These are phyloP conservation scores for Parietaria judaica DNA, from an alignment of 306 rosid genomes.

Conservation along the genomic window DNA sequence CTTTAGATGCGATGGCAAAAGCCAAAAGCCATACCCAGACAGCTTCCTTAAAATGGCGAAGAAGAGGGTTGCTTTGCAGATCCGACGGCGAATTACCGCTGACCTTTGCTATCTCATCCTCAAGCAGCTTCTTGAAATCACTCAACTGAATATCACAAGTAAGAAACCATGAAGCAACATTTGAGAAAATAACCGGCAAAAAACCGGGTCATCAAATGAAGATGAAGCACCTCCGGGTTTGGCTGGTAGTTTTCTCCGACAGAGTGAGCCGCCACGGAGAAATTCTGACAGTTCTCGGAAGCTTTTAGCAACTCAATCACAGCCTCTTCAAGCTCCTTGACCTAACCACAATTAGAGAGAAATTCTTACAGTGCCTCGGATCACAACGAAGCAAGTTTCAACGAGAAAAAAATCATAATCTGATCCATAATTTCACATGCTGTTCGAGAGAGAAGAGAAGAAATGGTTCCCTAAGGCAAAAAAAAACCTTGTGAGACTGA, in stretches of 20 bases:
- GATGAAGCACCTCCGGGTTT: slow-evolving; percentile 42
- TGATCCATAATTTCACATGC: neutral
- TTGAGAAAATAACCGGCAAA: slow-evolving; percentile 15
- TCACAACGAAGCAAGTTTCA: too few species aligned
- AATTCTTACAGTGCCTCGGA: too few species aligned
- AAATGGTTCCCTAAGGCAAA: neutral
- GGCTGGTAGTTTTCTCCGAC: slow-evolving; percentile 53
- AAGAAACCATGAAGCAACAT: slow-evolving; percentile 2
- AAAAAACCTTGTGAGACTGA: slow-evolving; percentile 42
- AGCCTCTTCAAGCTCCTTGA: slow-evolving; percentile 67
- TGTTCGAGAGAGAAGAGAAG: neutral
- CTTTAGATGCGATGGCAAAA: too few species aligned
- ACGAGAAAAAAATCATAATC: neutral
- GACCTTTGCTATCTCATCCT: slow-evolving; percentile 41
- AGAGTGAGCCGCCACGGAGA: slow-evolving; percentile 54
- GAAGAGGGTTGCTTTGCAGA: slow-evolving; percentile 28
- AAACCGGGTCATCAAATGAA: neutral
- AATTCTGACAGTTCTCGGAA: slow-evolving; percentile 39
- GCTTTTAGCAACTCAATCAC: slow-evolving; percentile 42
- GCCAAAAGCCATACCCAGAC: slow-evolving; percentile 75
- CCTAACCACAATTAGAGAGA: slow-evolving; percentile 27
- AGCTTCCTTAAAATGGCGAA: slow-evolving; percentile 77
- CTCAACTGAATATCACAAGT: slow-evolving; percentile 34
- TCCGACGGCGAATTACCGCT: slow-evolving; percentile 38
- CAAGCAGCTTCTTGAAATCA: slow-evolving; percentile 58